A percentile compares a stretch with the other conserved stretches of the same genome.
phyloP scores from a whole-genome alignment of 305 asterid genomes.

The Fraxinus paxiana region DNA sequence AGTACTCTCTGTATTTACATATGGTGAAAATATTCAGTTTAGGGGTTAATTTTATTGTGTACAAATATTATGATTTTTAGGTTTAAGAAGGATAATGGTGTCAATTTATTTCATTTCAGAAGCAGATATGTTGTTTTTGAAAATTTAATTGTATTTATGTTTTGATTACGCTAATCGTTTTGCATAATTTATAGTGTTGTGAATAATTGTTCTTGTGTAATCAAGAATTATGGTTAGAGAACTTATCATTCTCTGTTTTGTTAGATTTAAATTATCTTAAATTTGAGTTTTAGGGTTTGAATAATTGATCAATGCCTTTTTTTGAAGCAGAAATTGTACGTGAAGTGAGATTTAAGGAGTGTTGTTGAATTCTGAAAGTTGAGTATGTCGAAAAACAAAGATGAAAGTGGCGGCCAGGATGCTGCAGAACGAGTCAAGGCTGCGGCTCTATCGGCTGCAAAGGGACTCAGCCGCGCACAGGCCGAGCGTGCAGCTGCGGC shows the following conservation, averaged over 20 bases:
- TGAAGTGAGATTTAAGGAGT: neutral
- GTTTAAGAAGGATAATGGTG: neutral
- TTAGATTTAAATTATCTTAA: neutral
- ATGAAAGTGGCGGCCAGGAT: constrained; percentile 63
- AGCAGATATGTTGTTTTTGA: neutral
- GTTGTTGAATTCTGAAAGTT: constrained; percentile 11
- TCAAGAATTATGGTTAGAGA: neutral
- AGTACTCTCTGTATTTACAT: neutral
- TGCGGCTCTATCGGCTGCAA: constrained; percentile 80
- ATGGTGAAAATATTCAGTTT: neutral
- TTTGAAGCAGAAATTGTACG: neutral
- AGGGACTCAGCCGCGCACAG: constrained; percentile 98
- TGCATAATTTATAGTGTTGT: neutral
- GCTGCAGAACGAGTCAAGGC: constrained; percentile 86
- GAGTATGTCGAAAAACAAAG: constrained; percentile 53
- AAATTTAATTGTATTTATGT: neutral
- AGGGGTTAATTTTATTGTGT: neutral
- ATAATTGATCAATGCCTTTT: neutral
- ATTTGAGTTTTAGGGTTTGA: neutral
- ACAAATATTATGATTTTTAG: neutral
- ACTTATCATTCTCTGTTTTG: neutral
- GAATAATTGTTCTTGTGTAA: neutral
- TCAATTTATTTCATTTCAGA: neutral
- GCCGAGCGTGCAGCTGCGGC: constrained; percentile 96
- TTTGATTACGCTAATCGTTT: neutral